These are phyloP conservation scores for Alternaria arborescens DNA, from an alignment of 2,329 filamentous ascomycete species.

Conservation along the genomic window DNA sequence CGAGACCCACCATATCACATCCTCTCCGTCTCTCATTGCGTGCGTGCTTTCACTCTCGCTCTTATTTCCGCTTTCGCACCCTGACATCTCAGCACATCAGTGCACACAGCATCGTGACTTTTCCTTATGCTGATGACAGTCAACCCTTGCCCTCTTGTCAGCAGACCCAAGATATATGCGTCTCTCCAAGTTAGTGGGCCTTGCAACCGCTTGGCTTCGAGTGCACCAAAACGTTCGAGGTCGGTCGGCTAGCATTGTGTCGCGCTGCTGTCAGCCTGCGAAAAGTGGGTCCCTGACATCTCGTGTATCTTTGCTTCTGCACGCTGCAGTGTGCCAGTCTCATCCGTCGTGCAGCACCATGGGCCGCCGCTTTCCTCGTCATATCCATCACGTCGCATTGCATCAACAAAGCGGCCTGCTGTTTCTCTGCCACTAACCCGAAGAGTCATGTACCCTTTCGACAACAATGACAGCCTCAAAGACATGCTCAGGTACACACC, in stretches of 20 bases:
- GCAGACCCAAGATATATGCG: slow-evolving; percentile 17
- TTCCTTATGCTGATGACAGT: neutral
- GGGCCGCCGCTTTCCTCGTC: slow-evolving; percentile 14
- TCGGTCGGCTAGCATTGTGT: slow-evolving; percentile 26
- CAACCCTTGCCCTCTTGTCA: slow-evolving; percentile 18
- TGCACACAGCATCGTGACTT: slow-evolving; percentile 5
- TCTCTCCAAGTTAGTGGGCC: slow-evolving; percentile 12
- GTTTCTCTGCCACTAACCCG: neutral
- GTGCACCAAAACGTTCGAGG: slow-evolving; percentile 27
- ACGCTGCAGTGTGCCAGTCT: slow-evolving; percentile 18
- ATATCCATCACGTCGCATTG: slow-evolving; percentile 13
- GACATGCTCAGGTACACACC: neutral
- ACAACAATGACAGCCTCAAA: neutral
- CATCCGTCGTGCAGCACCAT: slow-evolving; percentile 12
- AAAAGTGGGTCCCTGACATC: slow-evolving; percentile 22
- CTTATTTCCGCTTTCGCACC: slow-evolving; percentile 14
- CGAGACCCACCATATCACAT: slow-evolving; percentile 4
- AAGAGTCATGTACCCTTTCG: neutral
- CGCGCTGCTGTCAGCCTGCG: slow-evolving; percentile 22
- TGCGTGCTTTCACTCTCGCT: slow-evolving; percentile 20
- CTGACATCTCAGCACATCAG: slow-evolving; percentile 1
- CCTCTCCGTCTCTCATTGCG: neutral
- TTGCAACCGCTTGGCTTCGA: slow-evolving; percentile 11
- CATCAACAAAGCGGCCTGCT: slow-evolving; percentile 13
- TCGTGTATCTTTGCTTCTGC: slow-evolving; percentile 24